Evolutionary conservation across 768 basidiomycete species (phyloP).

Genomic region (Coprinopsis strossmayeri): DNA sequence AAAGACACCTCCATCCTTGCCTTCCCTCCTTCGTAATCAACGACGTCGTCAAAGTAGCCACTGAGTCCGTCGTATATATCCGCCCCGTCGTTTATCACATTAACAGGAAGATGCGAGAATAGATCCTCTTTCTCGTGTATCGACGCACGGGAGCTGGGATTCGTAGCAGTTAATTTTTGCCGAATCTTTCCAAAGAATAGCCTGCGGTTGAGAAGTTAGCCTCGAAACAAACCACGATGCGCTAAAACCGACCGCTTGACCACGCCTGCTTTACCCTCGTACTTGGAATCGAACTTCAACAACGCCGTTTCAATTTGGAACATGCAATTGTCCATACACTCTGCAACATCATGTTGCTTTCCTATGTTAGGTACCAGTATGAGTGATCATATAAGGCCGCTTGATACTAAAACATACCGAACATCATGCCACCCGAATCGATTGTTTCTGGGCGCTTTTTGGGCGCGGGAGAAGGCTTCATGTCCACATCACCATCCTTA

Average conservation of each 20-base stretch:
- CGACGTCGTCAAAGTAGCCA: constrained; percentile 83
- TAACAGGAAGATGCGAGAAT: constrained; percentile 91
- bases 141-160: constrained; percentile 39
- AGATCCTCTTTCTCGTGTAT: constrained; percentile 85
- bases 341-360: constrained; percentile 95
- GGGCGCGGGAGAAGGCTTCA: constrained; percentile 50
- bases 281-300: constrained; percentile 58
- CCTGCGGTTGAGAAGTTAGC: constrained; percentile 18
- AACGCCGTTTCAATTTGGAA: constrained; percentile 96
- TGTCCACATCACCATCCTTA: constrained; percentile 29
- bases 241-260: constrained; percentile 60
- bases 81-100: constrained; percentile 81
- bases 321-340: constrained; percentile 99
- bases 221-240: neutral
- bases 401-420: constrained; percentile 50
- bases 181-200: constrained; percentile 86
- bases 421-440: constrained; percentile 79
- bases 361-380: too few species aligned
- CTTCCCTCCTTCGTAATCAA: constrained; percentile 83
- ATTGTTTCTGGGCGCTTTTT: constrained; percentile 48
- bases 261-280: constrained; percentile 51
- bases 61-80: constrained; percentile 94
- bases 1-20: constrained; percentile 84
- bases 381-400: too few species aligned
- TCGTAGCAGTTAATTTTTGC: constrained; percentile 37